Conservation (phyloP, 495 filamentous ascomycete species). For the Geoglossum glabrum region DNA sequence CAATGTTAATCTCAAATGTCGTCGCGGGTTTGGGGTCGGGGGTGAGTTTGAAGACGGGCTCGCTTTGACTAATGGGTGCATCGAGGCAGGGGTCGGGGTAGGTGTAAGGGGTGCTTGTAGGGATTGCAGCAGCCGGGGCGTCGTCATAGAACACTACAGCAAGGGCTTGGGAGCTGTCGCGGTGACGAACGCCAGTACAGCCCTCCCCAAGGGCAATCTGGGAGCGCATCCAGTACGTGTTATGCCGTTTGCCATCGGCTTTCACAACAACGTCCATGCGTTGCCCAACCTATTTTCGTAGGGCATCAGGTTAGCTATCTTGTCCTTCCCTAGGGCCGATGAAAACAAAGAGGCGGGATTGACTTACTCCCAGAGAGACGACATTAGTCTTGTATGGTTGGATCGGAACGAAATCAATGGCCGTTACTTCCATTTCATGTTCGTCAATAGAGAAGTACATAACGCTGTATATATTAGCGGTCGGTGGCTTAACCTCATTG, state of each 20-base stretch:
- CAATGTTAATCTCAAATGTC: slow-evolving; percentile 31
- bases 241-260: neutral
- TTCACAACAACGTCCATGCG: neutral
- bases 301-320: no score
- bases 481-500: no score
- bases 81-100: neutral
- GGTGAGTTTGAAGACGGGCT: slow-evolving; percentile 31
- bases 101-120: neutral
- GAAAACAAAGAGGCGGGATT: no score
- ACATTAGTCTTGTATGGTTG: slow-evolving; percentile 17
- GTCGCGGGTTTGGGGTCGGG: slow-evolving; percentile 22
- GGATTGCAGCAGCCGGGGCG: slow-evolving; percentile 12
- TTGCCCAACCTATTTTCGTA: neutral
- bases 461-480: slow-evolving; percentile 5
- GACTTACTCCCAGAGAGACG: neutral
- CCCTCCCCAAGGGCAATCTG: neutral
- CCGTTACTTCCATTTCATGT: slow-evolving; percentile 28
- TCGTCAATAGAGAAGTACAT: slow-evolving; percentile 31
- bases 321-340: no score
- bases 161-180: no score
- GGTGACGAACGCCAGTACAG: slow-evolving; percentile 8
- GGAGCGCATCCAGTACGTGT: slow-evolving; percentile 3
- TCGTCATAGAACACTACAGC: slow-evolving; percentile 20
- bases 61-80: slow-evolving; percentile 28
- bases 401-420: slow-evolving; percentile 30